A percentile compares a stretch with the other conserved stretches of the same genome.
Conservation (phyloP, 2,329 filamentous ascomycete genomes). For the Aspergillus flavus region DNA sequence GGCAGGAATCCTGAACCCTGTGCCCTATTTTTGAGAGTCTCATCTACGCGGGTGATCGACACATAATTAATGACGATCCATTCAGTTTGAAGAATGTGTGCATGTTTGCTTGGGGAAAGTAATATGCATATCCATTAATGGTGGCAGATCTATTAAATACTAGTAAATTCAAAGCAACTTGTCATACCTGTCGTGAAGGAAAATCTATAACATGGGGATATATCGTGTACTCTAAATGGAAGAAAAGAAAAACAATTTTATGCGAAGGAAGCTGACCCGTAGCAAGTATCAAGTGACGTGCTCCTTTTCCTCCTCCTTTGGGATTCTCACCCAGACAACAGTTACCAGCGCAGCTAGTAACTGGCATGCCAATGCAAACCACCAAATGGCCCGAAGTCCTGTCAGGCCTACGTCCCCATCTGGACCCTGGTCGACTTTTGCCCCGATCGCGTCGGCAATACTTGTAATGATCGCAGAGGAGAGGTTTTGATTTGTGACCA, state of each 20-base stretch:
- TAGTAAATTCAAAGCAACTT: background rate
- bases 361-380: slow-evolving; percentile 44
- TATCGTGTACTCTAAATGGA: background rate
- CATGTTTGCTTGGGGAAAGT: too few relatives aligned
- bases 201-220: background rate
- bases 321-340: slow-evolving; percentile 44
- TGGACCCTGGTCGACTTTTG: slow-evolving; percentile 23
- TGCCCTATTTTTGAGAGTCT: background rate
- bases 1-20: background rate
- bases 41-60: background rate
- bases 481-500: slow-evolving; percentile 53
- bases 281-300: slow-evolving; percentile 24
- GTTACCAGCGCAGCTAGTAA: slow-evolving; percentile 38
- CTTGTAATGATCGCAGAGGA: slow-evolving; percentile 46
- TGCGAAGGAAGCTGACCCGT: background rate
- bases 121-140: too few relatives aligned
- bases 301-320: slow-evolving; percentile 44
- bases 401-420: slow-evolving; percentile 31
- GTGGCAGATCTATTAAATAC: too few relatives aligned
- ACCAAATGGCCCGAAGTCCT: slow-evolving; percentile 46
- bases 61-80: background rate
- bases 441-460: slow-evolving; percentile 42
- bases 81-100: background rate
- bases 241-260: background rate
- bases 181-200: background rate